Percentiles rank a stretch among this genome's conserved stretches.
phyloP scores from a whole-genome alignment of 75 land plant species.

The Pinus tabuliformis region DNA sequence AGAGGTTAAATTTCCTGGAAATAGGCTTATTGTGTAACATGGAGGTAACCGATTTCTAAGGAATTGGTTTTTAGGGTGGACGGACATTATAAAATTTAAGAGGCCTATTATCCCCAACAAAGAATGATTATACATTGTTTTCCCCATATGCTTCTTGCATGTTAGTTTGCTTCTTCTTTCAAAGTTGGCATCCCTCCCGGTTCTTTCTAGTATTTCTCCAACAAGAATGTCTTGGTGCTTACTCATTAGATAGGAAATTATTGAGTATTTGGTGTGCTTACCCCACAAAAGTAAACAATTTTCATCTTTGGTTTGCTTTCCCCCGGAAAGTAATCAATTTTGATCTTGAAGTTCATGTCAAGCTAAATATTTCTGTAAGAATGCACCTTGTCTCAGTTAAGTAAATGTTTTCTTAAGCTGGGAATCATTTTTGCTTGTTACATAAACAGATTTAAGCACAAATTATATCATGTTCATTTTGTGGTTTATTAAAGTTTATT shows the following conservation, averaged over 20 bases:
- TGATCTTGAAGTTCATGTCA: not conserved
- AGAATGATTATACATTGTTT: not conserved
- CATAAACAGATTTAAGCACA: not conserved
- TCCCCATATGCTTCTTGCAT: not conserved
- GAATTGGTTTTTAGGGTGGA: not conserved
- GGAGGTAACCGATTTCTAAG: not conserved
- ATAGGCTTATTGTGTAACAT: slow-evolving; percentile 2
- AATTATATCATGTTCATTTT: not conserved
- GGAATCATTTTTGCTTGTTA: not conserved
- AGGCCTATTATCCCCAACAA: not conserved
- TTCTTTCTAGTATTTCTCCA: not conserved
- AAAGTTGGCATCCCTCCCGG: not conserved
- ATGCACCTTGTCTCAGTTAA: not conserved
- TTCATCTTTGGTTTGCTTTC: not conserved
- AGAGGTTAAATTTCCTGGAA: not conserved
- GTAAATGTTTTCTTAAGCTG: not conserved
- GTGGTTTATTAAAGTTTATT: not conserved
- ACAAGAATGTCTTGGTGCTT: not conserved
- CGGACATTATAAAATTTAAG: not conserved
- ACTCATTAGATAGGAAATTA: slow-evolving; percentile 1
- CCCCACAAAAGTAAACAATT: not conserved
- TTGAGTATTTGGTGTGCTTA: not conserved
- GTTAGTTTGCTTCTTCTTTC: not conserved
- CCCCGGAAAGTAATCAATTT: not conserved
- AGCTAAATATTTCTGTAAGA: slow-evolving; percentile 3